These are phyloP conservation scores for Leptographium procerum DNA, from an alignment of 2,329 filamentous ascomycete genomes.

Conservation along the genomic window DNA sequence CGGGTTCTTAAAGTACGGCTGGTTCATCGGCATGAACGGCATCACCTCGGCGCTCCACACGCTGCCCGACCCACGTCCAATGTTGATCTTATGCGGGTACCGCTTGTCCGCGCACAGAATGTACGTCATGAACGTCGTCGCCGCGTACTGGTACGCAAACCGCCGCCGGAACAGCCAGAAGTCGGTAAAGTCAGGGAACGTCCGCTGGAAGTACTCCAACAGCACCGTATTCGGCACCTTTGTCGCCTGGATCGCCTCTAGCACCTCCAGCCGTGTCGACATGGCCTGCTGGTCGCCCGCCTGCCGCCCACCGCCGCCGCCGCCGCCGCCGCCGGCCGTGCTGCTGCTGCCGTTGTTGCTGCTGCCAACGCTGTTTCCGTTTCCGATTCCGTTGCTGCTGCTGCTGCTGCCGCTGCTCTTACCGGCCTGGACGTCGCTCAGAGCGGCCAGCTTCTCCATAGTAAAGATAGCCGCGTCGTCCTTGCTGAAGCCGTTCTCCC, in stretches of 20 bases:
- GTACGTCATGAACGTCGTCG: conserved; percentile 97
- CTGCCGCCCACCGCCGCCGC: conserved; percentile 42
- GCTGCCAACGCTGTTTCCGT: not conserved
- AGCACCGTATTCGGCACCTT: conserved; percentile 77
- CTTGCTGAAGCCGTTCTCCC: conserved; percentile 76
- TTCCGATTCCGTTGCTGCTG: not conserved
- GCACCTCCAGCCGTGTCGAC: conserved; percentile 76
- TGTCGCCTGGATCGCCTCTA: conserved; percentile 86
- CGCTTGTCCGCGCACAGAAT: conserved; percentile 94
- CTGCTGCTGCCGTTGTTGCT: not conserved
- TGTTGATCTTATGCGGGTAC: conserved; percentile 90
- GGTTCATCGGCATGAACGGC: conserved; percentile 71
- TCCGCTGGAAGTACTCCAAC: conserved; percentile 79
- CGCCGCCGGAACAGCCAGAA: conserved; percentile 98
- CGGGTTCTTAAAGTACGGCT: conserved; percentile 86
- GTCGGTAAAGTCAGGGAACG: conserved; percentile 79
- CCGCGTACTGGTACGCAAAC: conserved; percentile 90
- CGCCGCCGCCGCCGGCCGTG: conserved; percentile 32
- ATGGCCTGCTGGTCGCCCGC: conserved; percentile 59
- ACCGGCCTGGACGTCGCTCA: conserved; percentile 57
- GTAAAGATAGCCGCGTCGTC: conserved; percentile 92
- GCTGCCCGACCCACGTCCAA: conserved; percentile 76
- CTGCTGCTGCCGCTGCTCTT: conserved; percentile 25
- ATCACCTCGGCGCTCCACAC: conserved; percentile 95
- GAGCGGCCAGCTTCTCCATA: conserved; percentile 80